A percentile compares a stretch with the other conserved stretches of the same genome.
phyloP scores from a whole-genome alignment of 192 early-diverging fungal genomes.

The Coemansia aciculifera region DNA sequence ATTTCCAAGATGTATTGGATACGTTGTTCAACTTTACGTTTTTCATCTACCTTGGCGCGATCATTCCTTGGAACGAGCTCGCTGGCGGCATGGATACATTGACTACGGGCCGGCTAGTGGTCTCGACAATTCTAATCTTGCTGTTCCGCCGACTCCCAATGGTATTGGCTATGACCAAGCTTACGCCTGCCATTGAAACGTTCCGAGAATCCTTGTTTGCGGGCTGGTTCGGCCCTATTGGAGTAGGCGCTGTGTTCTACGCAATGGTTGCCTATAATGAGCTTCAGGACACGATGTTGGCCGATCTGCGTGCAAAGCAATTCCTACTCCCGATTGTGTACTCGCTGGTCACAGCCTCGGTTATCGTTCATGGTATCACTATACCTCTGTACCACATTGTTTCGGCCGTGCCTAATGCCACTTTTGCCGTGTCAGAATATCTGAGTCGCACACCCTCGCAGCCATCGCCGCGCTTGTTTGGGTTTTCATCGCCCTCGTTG shows the following conservation, averaged over 20 bases:
- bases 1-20: constrained; percentile 89
- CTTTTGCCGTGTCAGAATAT: constrained; percentile 11
- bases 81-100: constrained; percentile 46
- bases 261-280: constrained; percentile 40
- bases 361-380: constrained; percentile 77
- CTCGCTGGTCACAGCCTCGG: constrained; percentile 72
- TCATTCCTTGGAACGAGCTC: constrained; percentile 70
- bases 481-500: constrained; percentile 1
- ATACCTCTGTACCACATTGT: constrained; percentile 64
- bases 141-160: constrained; percentile 72
- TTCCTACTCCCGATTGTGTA: constrained; percentile 58
- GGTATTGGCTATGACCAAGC: constrained; percentile 58
- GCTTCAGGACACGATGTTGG: constrained; percentile 15
- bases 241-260: constrained; percentile 63
- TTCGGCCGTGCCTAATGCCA: constrained; percentile 17
- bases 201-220: constrained; percentile 73
- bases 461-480: constrained; percentile 15
- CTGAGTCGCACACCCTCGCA: constrained; percentile 15
- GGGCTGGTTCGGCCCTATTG: constrained; percentile 91
- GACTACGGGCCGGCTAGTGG: constrained; percentile 65
- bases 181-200: constrained; percentile 66
- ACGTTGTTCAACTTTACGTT: constrained; percentile 81
- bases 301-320: constrained; percentile 14
- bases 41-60: constrained; percentile 80
- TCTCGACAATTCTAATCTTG: constrained; percentile 63